Percentiles rank a stretch among this genome's conserved stretches.
phyloP scores from a whole-genome alignment of 2,329 filamentous ascomycete genomes.

The Dendrostoma leiphaemia region DNA sequence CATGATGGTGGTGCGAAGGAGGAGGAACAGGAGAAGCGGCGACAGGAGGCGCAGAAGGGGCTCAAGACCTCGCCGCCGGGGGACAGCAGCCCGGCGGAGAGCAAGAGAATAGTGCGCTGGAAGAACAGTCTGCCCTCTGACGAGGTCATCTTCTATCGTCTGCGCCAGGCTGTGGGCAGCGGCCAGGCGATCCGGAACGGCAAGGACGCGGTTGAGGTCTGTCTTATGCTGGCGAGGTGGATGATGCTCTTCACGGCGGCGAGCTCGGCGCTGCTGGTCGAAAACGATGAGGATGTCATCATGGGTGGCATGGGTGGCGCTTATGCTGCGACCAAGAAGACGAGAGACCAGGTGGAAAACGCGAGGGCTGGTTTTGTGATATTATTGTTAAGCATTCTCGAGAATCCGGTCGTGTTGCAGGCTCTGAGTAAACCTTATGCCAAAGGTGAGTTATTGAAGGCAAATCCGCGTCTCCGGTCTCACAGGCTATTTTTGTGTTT shows the following conservation, averaged over 20 bases:
- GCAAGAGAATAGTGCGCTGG: conserved; percentile 41
- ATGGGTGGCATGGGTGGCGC: conserved; percentile 34
- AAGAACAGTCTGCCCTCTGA: conserved; percentile 63
- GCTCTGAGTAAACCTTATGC: conserved; percentile 51
- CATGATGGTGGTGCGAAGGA: conserved; percentile 23
- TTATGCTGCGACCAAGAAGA: conserved; percentile 40
- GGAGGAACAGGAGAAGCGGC: conserved; percentile 18
- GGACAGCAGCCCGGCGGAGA: conserved; percentile 16
- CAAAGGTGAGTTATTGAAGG: conserved; percentile 43
- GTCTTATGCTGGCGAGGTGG: conserved; percentile 53
- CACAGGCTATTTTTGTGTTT: not conserved
- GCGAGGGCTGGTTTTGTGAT: conserved; percentile 63
- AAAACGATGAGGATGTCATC: conserved; percentile 39
- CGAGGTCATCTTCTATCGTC: conserved; percentile 89
- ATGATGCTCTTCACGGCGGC: conserved; percentile 56
- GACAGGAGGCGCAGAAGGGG: conserved; percentile 15
- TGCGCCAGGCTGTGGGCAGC: conserved; percentile 78
- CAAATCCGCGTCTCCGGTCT: conserved; percentile 24
- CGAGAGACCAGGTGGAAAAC: conserved; percentile 56
- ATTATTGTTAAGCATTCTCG: conserved; percentile 59
- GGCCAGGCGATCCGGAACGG: conserved; percentile 45
- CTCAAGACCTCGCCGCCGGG: not conserved
- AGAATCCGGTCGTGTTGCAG: conserved; percentile 55
- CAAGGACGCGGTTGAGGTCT: conserved; percentile 49
- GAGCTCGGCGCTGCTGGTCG: conserved; percentile 42